Conservation (phyloP, 140 eudicot species). For the Stevia rebaudiana region DNA sequence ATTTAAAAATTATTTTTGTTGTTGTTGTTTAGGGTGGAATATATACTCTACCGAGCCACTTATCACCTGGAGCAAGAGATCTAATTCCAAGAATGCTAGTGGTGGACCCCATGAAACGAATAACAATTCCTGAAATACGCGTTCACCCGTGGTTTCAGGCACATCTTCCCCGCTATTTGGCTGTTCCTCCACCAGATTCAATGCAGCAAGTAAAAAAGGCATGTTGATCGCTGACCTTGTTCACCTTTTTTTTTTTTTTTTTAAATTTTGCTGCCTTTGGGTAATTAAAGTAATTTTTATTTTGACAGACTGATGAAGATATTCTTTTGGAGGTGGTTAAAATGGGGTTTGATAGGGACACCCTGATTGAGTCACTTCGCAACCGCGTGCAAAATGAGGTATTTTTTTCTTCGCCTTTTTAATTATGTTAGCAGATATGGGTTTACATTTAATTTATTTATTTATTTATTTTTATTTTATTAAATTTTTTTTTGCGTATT, state of each 20-base stretch:
- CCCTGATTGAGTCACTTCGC: constrained; percentile 72
- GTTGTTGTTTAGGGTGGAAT: constrained; percentile 52
- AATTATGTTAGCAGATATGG: not conserved
- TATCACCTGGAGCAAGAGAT: constrained; percentile 66
- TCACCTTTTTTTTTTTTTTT: not conserved
- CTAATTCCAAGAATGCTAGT: constrained; percentile 67
- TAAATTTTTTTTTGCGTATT: no score
- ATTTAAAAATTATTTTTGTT: constrained; percentile 1
- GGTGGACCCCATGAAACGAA: constrained; percentile 70
- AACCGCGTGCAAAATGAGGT: constrained; percentile 88
- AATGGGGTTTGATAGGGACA: constrained; percentile 80
- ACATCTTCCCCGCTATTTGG: constrained; percentile 59
- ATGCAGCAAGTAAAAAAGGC: constrained; percentile 90
- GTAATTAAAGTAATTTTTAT: constrained; percentile 2
- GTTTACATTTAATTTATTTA: constrained; percentile 3
- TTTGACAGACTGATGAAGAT: constrained; percentile 64
- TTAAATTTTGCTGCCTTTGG: not conserved
- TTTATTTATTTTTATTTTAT: no score
- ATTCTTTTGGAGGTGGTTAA: constrained; percentile 74
- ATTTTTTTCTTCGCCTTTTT: not conserved
- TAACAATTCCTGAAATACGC: constrained; percentile 58
- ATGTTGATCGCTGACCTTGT: not conserved
- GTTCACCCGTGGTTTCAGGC: constrained; percentile 58
- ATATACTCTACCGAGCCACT: constrained; percentile 65
- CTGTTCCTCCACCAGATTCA: constrained; percentile 87